Evolutionary conservation across 176 grass and related monocot species (phyloP).

Genomic region (Aegilops umbellulata): DNA sequence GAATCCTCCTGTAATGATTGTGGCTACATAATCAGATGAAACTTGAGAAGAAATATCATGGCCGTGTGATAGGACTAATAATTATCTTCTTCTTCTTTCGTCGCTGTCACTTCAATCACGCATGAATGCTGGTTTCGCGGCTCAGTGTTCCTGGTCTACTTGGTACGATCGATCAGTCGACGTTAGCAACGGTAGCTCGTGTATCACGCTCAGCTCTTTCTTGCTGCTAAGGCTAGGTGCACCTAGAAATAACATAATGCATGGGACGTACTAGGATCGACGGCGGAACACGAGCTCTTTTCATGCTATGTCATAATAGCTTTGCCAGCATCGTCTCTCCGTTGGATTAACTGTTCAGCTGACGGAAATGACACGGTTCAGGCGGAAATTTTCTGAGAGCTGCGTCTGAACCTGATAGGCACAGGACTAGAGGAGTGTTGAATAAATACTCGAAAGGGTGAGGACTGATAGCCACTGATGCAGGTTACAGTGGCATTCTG

Average conservation of each 20-base stretch:
- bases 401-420: background rate
- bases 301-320: background rate
- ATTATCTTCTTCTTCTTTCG: background rate
- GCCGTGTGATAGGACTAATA: background rate
- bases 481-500: background rate
- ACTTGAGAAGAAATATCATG: too few species aligned
- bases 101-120: background rate
- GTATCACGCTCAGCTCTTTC: constrained; percentile 17
- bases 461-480: background rate
- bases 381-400: background rate
- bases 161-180: background rate
- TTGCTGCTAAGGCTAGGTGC: background rate
- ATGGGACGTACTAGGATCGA: background rate
- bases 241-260: constrained; percentile 4
- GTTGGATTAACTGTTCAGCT: background rate
- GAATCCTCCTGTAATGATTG: too few species aligned
- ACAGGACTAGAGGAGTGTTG: background rate
- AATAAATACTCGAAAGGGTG: background rate
- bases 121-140: background rate
- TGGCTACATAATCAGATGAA: too few species aligned
- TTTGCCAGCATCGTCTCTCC: background rate
- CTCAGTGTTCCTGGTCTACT: background rate
- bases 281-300: background rate
- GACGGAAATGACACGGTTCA: background rate
- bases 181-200: constrained; percentile 1